Conservation (phyloP, 208 protist genomes). For the Leishmania major region DNA sequence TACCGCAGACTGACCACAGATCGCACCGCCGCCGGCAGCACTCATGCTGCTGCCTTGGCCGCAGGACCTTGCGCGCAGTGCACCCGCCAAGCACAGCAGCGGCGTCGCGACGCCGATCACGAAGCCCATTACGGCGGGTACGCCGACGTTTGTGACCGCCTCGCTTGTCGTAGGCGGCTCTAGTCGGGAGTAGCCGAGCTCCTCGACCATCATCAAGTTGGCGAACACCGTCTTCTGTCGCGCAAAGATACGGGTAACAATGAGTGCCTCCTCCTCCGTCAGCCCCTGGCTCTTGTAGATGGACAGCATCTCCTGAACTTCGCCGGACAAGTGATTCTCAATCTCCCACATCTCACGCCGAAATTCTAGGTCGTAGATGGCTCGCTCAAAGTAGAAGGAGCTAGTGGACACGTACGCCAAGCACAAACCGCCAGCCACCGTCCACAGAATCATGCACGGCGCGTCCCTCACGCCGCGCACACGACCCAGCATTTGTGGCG, state of each 20-base stretch:
- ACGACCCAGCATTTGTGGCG: conserved; percentile 1
- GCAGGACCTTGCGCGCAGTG: background rate
- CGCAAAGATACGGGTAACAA: conserved; percentile 87
- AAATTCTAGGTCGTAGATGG: conserved; percentile 87
- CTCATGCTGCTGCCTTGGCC: background rate
- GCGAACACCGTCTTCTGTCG: conserved; percentile 88
- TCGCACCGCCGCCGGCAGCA: background rate
- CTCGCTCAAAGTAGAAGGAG: conserved; percentile 63
- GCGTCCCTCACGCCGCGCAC: conserved; percentile 23
- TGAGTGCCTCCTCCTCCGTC: conserved; percentile 80
- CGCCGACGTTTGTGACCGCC: conserved; percentile 55
- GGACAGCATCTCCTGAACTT: conserved; percentile 93
- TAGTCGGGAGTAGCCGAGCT: conserved; percentile 92
- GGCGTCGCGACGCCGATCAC: conserved; percentile 40
- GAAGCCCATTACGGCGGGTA: conserved; percentile 68
- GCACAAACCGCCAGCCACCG: conserved; percentile 39
- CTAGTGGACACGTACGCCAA: conserved; percentile 55
- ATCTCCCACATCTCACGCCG: conserved; percentile 94
- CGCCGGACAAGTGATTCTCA: conserved; percentile 90
- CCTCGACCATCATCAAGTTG: conserved; percentile 95
- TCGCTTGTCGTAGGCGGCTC: conserved; percentile 70
- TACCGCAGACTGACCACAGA: background rate
- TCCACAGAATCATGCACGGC: conserved; percentile 38
- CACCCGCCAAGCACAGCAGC: conserved; percentile 24
- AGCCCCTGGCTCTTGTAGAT: conserved; percentile 94